Conservation (phyloP, 2,329 filamentous ascomycete species). For the Lasiodiplodia theobromae region DNA sequence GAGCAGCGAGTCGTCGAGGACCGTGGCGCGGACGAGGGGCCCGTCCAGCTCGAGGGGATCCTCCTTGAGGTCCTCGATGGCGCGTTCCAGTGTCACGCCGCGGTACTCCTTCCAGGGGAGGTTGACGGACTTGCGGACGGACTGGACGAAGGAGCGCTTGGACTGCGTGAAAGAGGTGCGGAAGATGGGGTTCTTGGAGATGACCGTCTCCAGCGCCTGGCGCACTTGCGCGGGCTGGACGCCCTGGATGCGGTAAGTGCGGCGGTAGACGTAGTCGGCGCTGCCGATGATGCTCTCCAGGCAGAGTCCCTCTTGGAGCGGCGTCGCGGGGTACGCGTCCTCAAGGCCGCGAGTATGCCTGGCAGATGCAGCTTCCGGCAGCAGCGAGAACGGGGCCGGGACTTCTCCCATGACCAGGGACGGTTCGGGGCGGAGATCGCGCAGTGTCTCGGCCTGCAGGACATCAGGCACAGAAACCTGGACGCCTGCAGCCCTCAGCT, state of each 20-base stretch:
- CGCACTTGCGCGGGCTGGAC: slow-evolving; percentile 37
- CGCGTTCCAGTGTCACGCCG: background rate
- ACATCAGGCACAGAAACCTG: background rate
- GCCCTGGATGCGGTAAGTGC: background rate
- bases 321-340: slow-evolving; percentile 29
- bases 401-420: background rate
- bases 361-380: slow-evolving; percentile 2
- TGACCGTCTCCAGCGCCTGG: slow-evolving; percentile 40
- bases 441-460: background rate
- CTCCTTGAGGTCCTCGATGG: background rate
- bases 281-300: background rate
- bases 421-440: background rate
- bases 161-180: slow-evolving; percentile 44
- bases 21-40: slow-evolving; percentile 12
- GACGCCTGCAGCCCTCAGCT: background rate
- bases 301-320: slow-evolving; percentile 24
- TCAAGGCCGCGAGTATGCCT: background rate
- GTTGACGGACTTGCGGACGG: background rate
- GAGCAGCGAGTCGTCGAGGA: slow-evolving; percentile 17
- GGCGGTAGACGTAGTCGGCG: slow-evolving; percentile 8
- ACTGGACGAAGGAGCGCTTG: slow-evolving; percentile 9
- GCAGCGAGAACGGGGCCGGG: background rate
- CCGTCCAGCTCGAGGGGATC: background rate
- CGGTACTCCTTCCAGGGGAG: background rate
- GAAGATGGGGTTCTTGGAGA: slow-evolving; percentile 43